Evolutionary conservation across 352 stramenopile genomes (phyloP).

Genomic region (Nothophytophthora sp.): DNA sequence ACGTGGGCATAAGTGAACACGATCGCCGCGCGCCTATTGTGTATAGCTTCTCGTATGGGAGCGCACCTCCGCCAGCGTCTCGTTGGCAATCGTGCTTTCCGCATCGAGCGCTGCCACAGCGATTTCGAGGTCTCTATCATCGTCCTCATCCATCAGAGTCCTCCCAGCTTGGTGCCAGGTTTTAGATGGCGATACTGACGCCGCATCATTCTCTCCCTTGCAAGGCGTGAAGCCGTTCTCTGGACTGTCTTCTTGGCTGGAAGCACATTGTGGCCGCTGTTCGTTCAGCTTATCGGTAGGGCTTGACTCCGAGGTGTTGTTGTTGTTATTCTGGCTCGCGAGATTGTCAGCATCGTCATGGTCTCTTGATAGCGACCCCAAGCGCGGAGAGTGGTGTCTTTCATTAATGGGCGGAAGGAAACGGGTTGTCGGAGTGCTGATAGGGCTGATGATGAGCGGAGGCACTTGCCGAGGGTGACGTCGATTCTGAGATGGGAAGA

Average conservation of each 20-base stretch:
- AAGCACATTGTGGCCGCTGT: neutral
- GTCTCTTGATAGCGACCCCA: neutral
- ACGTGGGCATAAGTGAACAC: neutral
- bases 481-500: constrained; percentile 56
- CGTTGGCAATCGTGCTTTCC: constrained; percentile 28
- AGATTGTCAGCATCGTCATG: neutral
- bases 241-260: constrained; percentile 2
- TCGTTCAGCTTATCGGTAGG: neutral
- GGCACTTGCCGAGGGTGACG: constrained; percentile 42
- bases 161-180: constrained; percentile 1
- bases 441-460: constrained; percentile 46
- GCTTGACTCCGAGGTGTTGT: neutral
- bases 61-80: constrained; percentile 43
- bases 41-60: neutral
- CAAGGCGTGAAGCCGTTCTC: constrained; percentile 4
- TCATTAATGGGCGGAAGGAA: constrained; percentile 4
- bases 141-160: constrained; percentile 28
- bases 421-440: constrained; percentile 9
- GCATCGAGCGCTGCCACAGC: constrained; percentile 35
- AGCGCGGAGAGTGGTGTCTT: neutral
- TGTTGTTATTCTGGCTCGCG: constrained; percentile 6
- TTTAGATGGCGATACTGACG: constrained; percentile 8
- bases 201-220: constrained; percentile 4
- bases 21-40: neutral
- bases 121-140: constrained; percentile 40